Percentiles rank a stretch among this genome's conserved stretches.
Conservation (phyloP, 2,329 filamentous ascomycete species). For the Cadophora gregata region DNA sequence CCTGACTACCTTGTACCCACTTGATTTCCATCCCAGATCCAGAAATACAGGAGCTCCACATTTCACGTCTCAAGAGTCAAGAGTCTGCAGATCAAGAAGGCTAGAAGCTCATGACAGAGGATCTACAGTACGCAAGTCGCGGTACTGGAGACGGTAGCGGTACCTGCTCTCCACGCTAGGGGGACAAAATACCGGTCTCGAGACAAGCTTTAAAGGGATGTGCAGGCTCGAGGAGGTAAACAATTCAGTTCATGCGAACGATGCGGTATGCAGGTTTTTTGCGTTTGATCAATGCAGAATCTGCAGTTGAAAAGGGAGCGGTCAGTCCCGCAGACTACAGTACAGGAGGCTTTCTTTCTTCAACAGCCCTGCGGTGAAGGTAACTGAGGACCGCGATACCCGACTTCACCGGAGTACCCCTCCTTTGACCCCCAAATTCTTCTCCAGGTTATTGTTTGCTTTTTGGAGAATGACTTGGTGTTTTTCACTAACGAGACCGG, state of each 20-base stretch:
- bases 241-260: slow-evolving; percentile 10
- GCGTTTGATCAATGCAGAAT: slow-evolving; percentile 2
- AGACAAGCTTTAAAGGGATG: slow-evolving; percentile 12
- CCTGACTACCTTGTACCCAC: slow-evolving; percentile 6
- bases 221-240: slow-evolving; percentile 3
- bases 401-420: slow-evolving; percentile 5
- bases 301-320: slow-evolving; percentile 5
- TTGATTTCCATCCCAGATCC: not conserved
- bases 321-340: not conserved
- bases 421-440: slow-evolving; percentile 1
- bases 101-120: slow-evolving; percentile 10
- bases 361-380: slow-evolving; percentile 11
- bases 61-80: not conserved
- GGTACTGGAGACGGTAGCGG: not conserved
- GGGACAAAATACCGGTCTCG: not conserved
- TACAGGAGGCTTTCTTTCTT: not conserved
- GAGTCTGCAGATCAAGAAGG: not conserved
- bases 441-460: not conserved
- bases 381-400: not conserved
- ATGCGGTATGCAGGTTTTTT: slow-evolving; percentile 11
- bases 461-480: not conserved
- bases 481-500: not conserved
- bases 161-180: no score
- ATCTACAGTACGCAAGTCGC: slow-evolving; percentile 1
- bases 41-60: not conserved